phyloP scores from a whole-genome alignment of 2,329 filamentous ascomycete species.

The Herpotrichia juniperi region DNA sequence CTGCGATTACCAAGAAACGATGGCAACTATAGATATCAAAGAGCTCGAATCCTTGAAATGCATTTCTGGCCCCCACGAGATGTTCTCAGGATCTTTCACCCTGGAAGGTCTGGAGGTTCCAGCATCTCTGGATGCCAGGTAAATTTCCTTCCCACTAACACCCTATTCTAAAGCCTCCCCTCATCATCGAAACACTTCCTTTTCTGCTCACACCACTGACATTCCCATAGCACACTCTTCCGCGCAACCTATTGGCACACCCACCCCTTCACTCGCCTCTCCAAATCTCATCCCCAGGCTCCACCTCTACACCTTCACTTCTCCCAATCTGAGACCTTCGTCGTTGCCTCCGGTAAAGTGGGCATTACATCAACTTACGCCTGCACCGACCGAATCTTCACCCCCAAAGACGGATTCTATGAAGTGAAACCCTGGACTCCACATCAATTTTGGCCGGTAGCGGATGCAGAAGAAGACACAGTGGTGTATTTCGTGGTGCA shows the following conservation, averaged over 20 bases:
- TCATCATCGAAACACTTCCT: background rate
- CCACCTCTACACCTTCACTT: slow-evolving; percentile 27
- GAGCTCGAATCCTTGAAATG: slow-evolving; percentile 11
- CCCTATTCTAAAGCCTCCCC: background rate
- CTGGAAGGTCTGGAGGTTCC: slow-evolving; percentile 21
- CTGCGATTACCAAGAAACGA: background rate
- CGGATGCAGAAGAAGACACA: slow-evolving; percentile 12
- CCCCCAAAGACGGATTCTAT: slow-evolving; percentile 2
- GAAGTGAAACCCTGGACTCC: slow-evolving; percentile 18
- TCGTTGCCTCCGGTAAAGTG: slow-evolving; percentile 14
- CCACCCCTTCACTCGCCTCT: too few relatives aligned
- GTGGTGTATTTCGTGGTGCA: slow-evolving; percentile 21
- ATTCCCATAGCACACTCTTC: slow-evolving; percentile 15
- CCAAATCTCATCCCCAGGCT: too few relatives aligned
- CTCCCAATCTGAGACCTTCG: slow-evolving; percentile 20
- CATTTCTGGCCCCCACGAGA: slow-evolving; percentile 13
- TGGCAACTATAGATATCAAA: slow-evolving; percentile 8
- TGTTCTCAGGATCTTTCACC: slow-evolving; percentile 15
- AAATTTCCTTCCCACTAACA: too few relatives aligned
- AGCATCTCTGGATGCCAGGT: slow-evolving; percentile 15
- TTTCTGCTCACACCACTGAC: background rate
- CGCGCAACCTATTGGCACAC: too few relatives aligned
- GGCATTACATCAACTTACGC: slow-evolving; percentile 17
- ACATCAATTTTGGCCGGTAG: slow-evolving; percentile 17
- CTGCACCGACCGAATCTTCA: slow-evolving; percentile 9